Percentiles rank a stretch among this genome's conserved stretches.
Conservation (phyloP, 1,139 yeast genomes). For the Saccharomyces pastorianus region DNA sequence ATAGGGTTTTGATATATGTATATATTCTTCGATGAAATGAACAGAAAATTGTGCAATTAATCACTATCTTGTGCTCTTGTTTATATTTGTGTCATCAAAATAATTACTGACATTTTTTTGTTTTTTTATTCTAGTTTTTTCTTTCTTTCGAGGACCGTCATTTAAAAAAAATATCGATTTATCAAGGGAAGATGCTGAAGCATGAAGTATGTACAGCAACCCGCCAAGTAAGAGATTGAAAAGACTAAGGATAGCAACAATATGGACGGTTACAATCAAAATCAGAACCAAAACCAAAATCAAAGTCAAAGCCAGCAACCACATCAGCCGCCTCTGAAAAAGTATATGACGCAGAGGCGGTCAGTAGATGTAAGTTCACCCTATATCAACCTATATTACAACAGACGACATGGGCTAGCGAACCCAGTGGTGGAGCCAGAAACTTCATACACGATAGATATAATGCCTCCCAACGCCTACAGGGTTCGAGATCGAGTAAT, state of each 20-base stretch:
- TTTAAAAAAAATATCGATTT: not conserved
- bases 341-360: conserved; percentile 57
- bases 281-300: not conserved
- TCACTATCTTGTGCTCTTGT: not conserved
- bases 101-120: not conserved
- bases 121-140: not conserved
- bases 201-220: not conserved
- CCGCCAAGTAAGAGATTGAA: not conserved
- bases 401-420: conserved; percentile 48
- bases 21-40: not conserved
- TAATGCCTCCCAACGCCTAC: conserved; percentile 66
- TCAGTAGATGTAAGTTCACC: conserved; percentile 86
- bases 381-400: conserved; percentile 63
- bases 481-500: conserved; percentile 40
- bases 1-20: not conserved
- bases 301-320: not conserved
- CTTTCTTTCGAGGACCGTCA: not conserved
- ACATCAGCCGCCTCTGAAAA: conserved; percentile 20
- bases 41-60: not conserved
- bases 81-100: not conserved
- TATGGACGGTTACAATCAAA: not conserved
- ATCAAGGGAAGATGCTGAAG: not conserved
- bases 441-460: conserved; percentile 60
- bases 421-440: conserved; percentile 67
- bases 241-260: not conserved